phyloP scores from a whole-genome alignment of 495 filamentous ascomycete genomes.

The Thermochaetoides thermophila region DNA sequence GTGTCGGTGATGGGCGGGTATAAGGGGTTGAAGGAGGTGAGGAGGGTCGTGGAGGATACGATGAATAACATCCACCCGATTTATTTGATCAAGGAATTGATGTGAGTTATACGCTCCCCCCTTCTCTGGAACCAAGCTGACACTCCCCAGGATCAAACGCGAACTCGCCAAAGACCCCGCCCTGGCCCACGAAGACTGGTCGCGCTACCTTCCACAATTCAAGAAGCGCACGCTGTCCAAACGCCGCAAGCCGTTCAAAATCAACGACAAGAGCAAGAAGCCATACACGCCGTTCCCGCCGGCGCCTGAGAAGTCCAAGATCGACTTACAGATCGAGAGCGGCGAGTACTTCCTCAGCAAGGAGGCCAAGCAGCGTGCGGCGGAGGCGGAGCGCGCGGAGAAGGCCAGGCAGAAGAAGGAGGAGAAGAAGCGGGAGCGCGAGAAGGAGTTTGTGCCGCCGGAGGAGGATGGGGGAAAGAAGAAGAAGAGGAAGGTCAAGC shows the following conservation, averaged over 20 bases:
- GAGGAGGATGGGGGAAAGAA: constrained; percentile 54
- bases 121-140: constrained; percentile 2
- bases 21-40: constrained; percentile 86
- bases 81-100: constrained; percentile 78
- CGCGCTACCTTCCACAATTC: constrained; percentile 92
- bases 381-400: constrained; percentile 63
- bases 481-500: constrained; percentile 37
- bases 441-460: constrained; percentile 75
- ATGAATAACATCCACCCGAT: constrained; percentile 83
- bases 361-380: constrained; percentile 74
- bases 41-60: constrained; percentile 81
- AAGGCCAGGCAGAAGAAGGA: constrained; percentile 70
- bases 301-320: constrained; percentile 61
- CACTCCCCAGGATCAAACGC: constrained; percentile 58
- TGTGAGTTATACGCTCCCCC: constrained; percentile 21
- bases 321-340: constrained; percentile 94
- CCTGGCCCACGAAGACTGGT: constrained; percentile 78
- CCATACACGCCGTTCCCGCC: constrained; percentile 73
- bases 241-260: constrained; percentile 65
- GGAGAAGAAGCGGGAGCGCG: constrained; percentile 73
- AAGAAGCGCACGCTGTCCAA: constrained; percentile 88
- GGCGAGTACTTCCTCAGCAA: constrained; percentile 94
- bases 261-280: constrained; percentile 90
- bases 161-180: constrained; percentile 93
- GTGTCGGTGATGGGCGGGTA: constrained; percentile 81